Evolutionary conservation across 129 eudicot genomes (phyloP), one percentile per base, ranked within the genome.

Genomic region (Centaurea solstitialis): DNA sequence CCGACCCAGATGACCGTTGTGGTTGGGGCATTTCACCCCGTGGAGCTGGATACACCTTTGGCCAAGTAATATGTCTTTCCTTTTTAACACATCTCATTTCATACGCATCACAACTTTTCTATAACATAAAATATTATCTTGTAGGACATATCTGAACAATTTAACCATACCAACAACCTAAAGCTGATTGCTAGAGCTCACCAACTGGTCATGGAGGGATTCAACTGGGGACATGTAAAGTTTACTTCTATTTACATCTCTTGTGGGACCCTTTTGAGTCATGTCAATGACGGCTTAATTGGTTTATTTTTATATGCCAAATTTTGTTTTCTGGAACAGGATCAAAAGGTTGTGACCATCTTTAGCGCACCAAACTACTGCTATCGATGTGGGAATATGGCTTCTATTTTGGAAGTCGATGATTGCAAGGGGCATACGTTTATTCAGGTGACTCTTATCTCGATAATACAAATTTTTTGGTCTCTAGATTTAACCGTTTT

Each of bases 21-120:
- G 98, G 98, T 74, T 94, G 98, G 98, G 98, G 98, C 26, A 91
- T 94, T 26, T 94, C 98, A 6, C 98, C 98, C 6, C 89, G 98
- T 78, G 98, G 98, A 66, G 97, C 97, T 66, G 98, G 98, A 65
- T 94, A 94, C 92, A 94, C 98, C 17, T 94, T 94, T 76, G 98
- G 98, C 79, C 98, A 94, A 81, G 98, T 94, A 88, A 59, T 57
- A 24, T 23, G 21, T 65, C n/a, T 84, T 28, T 2, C 1, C 37
- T 33, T 64, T 64, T 50, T 23, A 8, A 57, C 18, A 18, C 30
- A 18, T 53, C 45, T 59, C 21, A 3, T 81, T 66, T 11, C 6
- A 0, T 26, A 17, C 5, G 22, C 6, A 23, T n/a, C 68, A 61
- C 18, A 20, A 35, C 17, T 9, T 26, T 70, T 57, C 37, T 66